Base-by-base conservation (phyloP, 495 filamentous ascomycete genomes). In the Penicillium angulare region DNA sequence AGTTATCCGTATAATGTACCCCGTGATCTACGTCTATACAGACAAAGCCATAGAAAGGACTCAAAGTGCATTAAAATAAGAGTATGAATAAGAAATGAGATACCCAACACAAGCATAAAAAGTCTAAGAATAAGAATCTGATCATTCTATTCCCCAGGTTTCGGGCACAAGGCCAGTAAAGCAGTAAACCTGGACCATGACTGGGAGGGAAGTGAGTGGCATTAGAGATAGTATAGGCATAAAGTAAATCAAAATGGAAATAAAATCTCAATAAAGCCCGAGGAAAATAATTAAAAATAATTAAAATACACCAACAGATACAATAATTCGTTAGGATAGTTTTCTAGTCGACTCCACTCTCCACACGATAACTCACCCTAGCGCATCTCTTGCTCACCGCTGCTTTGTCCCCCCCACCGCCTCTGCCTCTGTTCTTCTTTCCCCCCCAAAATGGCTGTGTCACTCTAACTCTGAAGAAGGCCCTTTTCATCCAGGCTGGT, bases 321-420 rank as follows among this genome's bases (percentile, higher is more conserved):
- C 10, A 17, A 23, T 20, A 18, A 23, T n/a, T 22, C 39, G 24
- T 23, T 29, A n/a, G n/a, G n/a, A n/a, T n/a, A n/a, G n/a, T n/a
- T n/a, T n/a, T n/a, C n/a, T n/a, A n/a, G n/a, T 12, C 1, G 13
- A 38, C 45, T 15, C 32, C 45, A 48, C 48, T 23, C 47, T 52
- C 52, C 52, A 49, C 49, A 64, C 40, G 45, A 40, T 50, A 38
- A 34, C 63, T 60, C 61, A n/a, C 45, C 66, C 64, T 73, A 72
- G 66, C 66, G 72, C 65, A 68, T 68, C 62, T 64, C 56, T 51
- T 52, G 52, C 67, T 75, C 72, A 76, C 73, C 73, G 73, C 73
- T 73, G 72, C 70, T 76, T 76, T 72, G 71, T 57, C 53, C 65
- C 69, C 63, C 69, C 73, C 64, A 66, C 64, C 63, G 63, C 64